phyloP scores from a whole-genome alignment of 164 flowering plant genomes.

The Brasenia schreberi region DNA sequence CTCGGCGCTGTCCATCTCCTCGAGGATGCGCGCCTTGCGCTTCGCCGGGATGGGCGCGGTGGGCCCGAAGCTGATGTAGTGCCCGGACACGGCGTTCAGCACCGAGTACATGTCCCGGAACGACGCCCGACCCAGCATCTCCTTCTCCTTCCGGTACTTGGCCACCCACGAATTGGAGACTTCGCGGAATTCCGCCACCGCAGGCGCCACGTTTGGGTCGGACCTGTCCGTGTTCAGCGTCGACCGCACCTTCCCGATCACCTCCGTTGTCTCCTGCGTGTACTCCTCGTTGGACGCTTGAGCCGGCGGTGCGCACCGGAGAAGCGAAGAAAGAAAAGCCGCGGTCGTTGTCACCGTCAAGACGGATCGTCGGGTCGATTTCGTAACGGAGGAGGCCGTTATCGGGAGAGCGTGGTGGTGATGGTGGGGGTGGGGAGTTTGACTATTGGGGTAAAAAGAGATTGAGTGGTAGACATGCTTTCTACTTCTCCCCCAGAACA shows the following conservation, averaged over 20 bases:
- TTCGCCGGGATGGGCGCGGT: constrained; percentile 89
- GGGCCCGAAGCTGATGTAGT: constrained; percentile 90
- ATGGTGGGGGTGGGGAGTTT: constrained; percentile 19
- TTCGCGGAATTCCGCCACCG: constrained; percentile 70
- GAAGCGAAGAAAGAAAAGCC: constrained; percentile 5
- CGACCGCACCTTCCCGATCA: constrained; percentile 59
- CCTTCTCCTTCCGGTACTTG: constrained; percentile 84
- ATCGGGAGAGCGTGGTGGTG: constrained; percentile 9
- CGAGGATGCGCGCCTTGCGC: constrained; percentile 80
- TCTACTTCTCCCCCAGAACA: constrained; percentile 19
- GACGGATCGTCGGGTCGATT: constrained; percentile 24
- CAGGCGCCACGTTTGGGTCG: constrained; percentile 57
- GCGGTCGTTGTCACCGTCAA: constrained; percentile 16
- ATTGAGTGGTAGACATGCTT: constrained; percentile 26
- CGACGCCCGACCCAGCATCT: constrained; percentile 57
- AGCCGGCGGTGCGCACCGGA: constrained; percentile 22
- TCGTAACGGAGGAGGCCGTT: constrained; percentile 6
- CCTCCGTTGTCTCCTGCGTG: constrained; percentile 59
- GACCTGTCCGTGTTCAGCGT: constrained; percentile 57
- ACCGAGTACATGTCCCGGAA: constrained; percentile 93
- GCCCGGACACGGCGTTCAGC: constrained; percentile 88
- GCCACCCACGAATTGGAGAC: constrained; percentile 94
- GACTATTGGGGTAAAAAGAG: constrained; percentile 47
- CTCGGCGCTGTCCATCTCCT: constrained; percentile 91
- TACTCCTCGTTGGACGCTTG: constrained; percentile 69